Evolutionary conservation across 2,329 filamentous ascomycete genomes (phyloP).

Genomic region (Trichoderma semiorbis): DNA sequence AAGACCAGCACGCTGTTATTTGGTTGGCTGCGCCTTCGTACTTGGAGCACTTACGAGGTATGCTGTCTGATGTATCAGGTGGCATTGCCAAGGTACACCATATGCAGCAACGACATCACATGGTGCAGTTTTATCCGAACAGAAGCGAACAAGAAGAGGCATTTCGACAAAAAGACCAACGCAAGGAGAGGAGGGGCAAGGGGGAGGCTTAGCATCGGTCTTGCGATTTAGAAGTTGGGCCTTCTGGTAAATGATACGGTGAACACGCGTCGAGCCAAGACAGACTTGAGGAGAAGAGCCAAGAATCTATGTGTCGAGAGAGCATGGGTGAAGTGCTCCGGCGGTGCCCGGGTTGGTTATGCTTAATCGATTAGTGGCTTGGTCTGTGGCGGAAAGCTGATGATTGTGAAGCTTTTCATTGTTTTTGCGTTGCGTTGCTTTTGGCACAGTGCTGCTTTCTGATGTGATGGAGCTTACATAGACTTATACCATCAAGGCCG

Average conservation of each 20-base stretch:
- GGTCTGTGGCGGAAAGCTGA: not conserved
- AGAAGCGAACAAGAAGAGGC: not conserved
- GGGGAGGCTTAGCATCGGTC: not conserved
- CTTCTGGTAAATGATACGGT: not conserved
- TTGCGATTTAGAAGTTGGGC: not conserved
- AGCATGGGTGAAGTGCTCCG: not conserved
- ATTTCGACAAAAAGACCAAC: not conserved
- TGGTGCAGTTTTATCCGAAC: not conserved
- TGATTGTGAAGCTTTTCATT: not conserved
- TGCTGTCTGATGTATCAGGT: not conserved
- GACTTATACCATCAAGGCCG: not conserved
- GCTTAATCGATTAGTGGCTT: conserved; percentile 15
- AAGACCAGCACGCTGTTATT: not conserved
- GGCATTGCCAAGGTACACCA: not conserved
- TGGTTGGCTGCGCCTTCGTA: not conserved
- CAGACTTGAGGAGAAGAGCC: not conserved
- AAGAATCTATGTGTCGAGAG: not conserved
- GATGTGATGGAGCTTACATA: not conserved
- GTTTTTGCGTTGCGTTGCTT: not conserved
- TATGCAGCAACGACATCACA: conserved; percentile 11
- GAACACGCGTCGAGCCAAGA: conserved; percentile 13
- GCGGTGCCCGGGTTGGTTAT: not conserved
- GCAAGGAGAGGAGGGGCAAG: not conserved
- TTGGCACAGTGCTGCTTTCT: not conserved
- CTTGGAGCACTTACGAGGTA: not conserved